A percentile compares a stretch with the other conserved stretches of the same genome.
Conservation (phyloP, 108 stramenopile genomes). For the Nitzschia sp. region DNA sequence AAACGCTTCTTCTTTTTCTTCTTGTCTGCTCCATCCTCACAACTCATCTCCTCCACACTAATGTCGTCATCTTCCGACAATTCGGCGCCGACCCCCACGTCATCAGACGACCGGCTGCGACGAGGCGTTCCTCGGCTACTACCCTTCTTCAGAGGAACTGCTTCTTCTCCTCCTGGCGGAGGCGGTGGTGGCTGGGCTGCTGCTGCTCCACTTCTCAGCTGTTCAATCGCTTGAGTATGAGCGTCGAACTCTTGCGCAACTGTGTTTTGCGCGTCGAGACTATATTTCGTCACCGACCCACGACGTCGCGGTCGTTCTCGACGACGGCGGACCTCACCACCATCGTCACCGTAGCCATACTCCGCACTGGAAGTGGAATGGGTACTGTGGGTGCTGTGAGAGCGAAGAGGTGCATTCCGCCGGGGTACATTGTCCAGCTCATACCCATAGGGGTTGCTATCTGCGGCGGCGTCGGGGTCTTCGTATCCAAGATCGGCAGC, state of each 20-base stretch:
- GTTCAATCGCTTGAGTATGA: no score
- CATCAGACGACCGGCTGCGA: not conserved
- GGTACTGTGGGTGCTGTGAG: not conserved
- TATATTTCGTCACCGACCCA: constrained; percentile 39
- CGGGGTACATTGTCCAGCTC: not conserved
- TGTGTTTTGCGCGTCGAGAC: constrained; percentile 23
- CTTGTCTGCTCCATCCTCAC: not conserved
- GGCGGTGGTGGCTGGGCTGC: no score
- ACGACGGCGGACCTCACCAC: not conserved
- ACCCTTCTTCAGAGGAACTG: not conserved
- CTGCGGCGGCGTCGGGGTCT: constrained; percentile 1
- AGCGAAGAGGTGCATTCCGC: not conserved
- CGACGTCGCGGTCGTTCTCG: constrained; percentile 23
- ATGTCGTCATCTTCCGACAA: not conserved
- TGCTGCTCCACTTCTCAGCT: no score
- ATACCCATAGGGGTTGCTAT: constrained; percentile 19
- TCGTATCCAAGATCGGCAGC: constrained; percentile 24
- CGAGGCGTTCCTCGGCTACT: not conserved
- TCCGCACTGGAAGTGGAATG: not conserved
- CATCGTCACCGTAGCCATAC: constrained; percentile 10
- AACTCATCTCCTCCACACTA: constrained; percentile 6
- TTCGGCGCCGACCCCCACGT: not conserved
- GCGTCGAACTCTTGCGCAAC: no score
- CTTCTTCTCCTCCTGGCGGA: not conserved
- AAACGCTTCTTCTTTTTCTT: constrained; percentile 8